Evolutionary conservation across 441 rosid genomes (phyloP), one percentile per base, ranked within the genome.

Genomic region (Euphorbia schlechtendalii): DNA sequence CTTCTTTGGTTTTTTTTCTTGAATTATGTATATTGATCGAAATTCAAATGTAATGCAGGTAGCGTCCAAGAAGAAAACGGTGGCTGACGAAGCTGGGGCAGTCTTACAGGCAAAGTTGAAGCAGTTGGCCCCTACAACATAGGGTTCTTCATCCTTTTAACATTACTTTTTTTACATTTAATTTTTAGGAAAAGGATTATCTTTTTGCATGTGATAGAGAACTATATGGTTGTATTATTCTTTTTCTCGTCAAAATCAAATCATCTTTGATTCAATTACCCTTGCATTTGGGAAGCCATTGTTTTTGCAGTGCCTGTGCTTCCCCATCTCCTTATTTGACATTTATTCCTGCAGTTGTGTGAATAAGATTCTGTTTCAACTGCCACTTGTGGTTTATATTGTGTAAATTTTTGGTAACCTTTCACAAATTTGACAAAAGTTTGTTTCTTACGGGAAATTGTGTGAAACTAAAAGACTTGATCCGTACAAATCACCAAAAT

Each of bases 61-160:
- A 64, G 87, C 96, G 24, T 74, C 96, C 4, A 89, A 87, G 72
- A 94, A 94, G 96, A 91, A 89, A 79, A 80, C 66, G 11, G 69
- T 86, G 43, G 89, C 96, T 25, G 96, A 90, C 71, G 99, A 94
- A 78, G 96, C 89, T 15, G 87, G 85, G 28, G 84, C 77, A 67
- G 67, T 87, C 46, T 77, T 91, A 68, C 97, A 90, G 74, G 74
- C 86, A 24, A 90, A 84, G 72, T 56, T 91, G 83, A 89, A 80
- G 74, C 96, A 85, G 56, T 54, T 83, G 70, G 76, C 88, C 57
- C 84, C 96, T 21, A 41, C 95, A 55, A 70, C 76, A 58, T 73
- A 67, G 68, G 21, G 54, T 72, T 53, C 38, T 78, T 43, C 57
- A 58, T 34, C 21, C 14, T 61, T 61, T 24, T 64, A 63, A 8